Evolutionary conservation across 2,329 filamentous ascomycete species (phyloP).

Genomic region (Cordyceps cateniannulata): DNA sequence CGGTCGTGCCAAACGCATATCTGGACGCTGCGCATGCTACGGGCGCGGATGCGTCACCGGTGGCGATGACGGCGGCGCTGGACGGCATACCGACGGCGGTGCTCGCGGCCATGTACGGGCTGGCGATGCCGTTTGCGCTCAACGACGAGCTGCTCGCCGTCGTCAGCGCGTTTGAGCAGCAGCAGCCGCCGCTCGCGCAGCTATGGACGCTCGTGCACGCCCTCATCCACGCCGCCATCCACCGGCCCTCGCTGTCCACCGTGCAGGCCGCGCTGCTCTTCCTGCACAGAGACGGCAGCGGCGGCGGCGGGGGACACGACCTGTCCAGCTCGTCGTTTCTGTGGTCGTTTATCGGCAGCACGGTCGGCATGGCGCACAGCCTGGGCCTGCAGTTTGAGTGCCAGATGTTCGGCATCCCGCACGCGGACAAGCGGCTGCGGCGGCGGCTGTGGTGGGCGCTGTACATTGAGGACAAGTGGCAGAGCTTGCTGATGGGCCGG

Average conservation of each 20-base stretch:
- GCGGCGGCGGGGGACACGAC: neutral
- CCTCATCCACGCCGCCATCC: constrained; percentile 8
- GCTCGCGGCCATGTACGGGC: constrained; percentile 14
- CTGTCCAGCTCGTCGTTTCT: constrained; percentile 26
- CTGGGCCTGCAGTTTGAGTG: constrained; percentile 31
- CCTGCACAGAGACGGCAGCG: constrained; percentile 10
- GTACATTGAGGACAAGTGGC: constrained; percentile 33
- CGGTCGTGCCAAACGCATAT: constrained; percentile 12
- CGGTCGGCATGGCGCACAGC: constrained; percentile 26
- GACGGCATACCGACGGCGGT: constrained; percentile 10
- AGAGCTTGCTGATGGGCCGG: constrained; percentile 27
- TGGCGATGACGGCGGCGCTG: neutral
- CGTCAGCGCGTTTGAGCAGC: constrained; percentile 4
- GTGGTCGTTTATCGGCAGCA: constrained; percentile 30
- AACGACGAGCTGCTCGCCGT: constrained; percentile 14
- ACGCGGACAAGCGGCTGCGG: constrained; percentile 30
- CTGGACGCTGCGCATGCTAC: neutral
- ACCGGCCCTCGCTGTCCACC: constrained; percentile 2
- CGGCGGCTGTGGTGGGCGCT: constrained; percentile 33
- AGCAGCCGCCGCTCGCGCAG: neutral
- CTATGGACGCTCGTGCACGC: constrained; percentile 13
- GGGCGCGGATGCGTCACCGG: too few species aligned
- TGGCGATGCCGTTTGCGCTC: constrained; percentile 14
- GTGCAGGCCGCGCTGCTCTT: constrained; percentile 14
- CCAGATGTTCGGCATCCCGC: constrained; percentile 29